Evolutionary conservation across 1,284 basidiomycete genomes (phyloP), one percentile per base, ranked within the genome.

Genomic region (Leccinum cinnamomeum): DNA sequence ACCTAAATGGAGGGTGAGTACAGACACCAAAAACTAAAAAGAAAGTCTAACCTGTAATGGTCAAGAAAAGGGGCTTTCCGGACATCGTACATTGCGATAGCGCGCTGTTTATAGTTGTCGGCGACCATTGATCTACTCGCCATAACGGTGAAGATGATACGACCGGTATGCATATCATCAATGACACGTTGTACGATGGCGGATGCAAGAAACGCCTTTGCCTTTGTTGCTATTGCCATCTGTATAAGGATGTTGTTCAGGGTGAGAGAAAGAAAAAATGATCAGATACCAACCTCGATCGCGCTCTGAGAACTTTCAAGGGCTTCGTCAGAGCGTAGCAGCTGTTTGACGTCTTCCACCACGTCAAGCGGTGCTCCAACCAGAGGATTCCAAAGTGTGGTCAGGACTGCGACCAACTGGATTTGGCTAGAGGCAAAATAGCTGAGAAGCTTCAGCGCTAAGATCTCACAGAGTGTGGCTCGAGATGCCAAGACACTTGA

Each of bases 381-480:
- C 53, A 95, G 81, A 2, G 93, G 90, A 68, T 87, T 90, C 89
- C 90, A 95, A 62, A 82, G 84, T 1, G 86, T 88, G 0, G 91
- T 93, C 57, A 96, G 77, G 30, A 90, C 88, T 16, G 88, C 75
- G 5, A 91, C 88, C 25, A 94, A 79, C 62, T 88, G 84, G 6
- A 93, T 82, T 69, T 90, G 83, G 65, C 86, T 83, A n/a, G 81
- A 83, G 0, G 90, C 87, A 70, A 91, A 93, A 35, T 83, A 81
- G 48, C 82, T 84, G 14, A 94, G 80, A n/a, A 95, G 82, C 70
- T 95, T 95, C 79, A 93, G 88, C 11, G 93, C 92, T 20, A 95
- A 75, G 23, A 95, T 84, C 74, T 95, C 92, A 74, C 91, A 94
- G 25, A 94, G 81, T 50, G 81, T 86, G 2, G 92, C 88, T n/a